Evolutionary conservation across 139 green algal genomes (phyloP).

Genomic region (Tetratostichococcus sp.): DNA sequence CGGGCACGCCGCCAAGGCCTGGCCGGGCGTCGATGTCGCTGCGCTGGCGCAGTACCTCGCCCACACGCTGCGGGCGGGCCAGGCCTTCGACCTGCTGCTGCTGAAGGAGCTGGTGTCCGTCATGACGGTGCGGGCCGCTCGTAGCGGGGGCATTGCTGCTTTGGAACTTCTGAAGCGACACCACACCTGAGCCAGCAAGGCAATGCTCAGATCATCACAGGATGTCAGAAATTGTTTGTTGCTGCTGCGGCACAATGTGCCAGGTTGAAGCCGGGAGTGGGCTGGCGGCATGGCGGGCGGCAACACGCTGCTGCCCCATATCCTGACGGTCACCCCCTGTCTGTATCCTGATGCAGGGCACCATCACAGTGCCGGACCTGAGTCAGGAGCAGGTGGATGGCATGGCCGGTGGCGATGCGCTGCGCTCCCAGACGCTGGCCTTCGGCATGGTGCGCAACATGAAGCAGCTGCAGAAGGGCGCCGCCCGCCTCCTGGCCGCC

Average conservation of each 20-base stretch:
- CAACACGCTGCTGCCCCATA: too few relatives aligned
- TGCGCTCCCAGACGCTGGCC: constrained; percentile 36
- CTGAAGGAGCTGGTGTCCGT: constrained; percentile 54
- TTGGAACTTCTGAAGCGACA: too few relatives aligned
- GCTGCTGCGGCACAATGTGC: too few relatives aligned
- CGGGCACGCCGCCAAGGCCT: constrained; percentile 42
- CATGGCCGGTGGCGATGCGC: constrained; percentile 46
- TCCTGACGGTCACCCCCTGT: too few relatives aligned
- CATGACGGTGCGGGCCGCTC: constrained; percentile 44
- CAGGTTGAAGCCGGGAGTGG: too few relatives aligned
- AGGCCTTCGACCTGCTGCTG: constrained; percentile 71
- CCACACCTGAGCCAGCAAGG: too few relatives aligned
- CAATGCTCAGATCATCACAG: too few relatives aligned
- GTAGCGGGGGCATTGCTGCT: too few relatives aligned
- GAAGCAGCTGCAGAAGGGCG: not conserved
- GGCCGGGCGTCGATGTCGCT: constrained; percentile 48
- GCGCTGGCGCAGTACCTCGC: constrained; percentile 60
- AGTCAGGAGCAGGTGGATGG: constrained; percentile 52
- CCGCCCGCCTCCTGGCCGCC: constrained; percentile 32
- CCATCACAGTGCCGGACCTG: constrained; percentile 46
- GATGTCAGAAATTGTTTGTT: too few relatives aligned
- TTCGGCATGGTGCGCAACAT: constrained; percentile 9
- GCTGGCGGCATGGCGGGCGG: too few relatives aligned
- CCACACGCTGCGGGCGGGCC: constrained; percentile 60
- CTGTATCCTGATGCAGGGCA: constrained; percentile 24